A percentile compares a stretch with the other conserved stretches of the same genome.
phyloP scores from a whole-genome alignment of 129 eudicot genomes.

The Flaveria bidentis region DNA sequence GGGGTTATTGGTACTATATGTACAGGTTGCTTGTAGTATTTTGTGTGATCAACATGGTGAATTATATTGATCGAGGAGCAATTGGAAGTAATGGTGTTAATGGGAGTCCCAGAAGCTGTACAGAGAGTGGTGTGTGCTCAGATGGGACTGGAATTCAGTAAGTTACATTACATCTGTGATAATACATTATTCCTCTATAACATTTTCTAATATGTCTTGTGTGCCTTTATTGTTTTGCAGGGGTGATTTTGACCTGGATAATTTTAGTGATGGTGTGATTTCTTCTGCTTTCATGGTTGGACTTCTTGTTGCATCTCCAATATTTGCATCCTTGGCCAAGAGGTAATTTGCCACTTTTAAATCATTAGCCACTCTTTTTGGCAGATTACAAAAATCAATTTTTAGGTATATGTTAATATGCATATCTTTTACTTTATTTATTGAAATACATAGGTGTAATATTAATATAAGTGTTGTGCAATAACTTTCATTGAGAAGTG shows the following conservation, averaged over 20 bases:
- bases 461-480: neutral
- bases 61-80: slow-evolving; percentile 89
- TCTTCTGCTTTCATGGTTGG: slow-evolving; percentile 99
- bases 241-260: slow-evolving; percentile 77
- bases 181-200: slow-evolving; percentile 18
- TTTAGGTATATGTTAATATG: neutral
- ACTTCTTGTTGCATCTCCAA: slow-evolving; percentile 87
- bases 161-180: slow-evolving; percentile 26
- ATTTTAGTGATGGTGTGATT: slow-evolving; percentile 84
- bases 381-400: neutral
- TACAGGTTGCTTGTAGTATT: slow-evolving; percentile 75
- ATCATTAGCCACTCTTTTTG: slow-evolving; percentile 6
- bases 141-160: slow-evolving; percentile 90
- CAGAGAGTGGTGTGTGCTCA: slow-evolving; percentile 58
- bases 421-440: neutral
- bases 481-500: neutral
- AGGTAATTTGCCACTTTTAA: slow-evolving; percentile 46
- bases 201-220: slow-evolving; percentile 3
- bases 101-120: slow-evolving; percentile 64
- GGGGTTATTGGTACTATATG: neutral
- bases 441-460: neutral
- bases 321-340: slow-evolving; percentile 88
- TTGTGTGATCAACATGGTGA: slow-evolving; percentile 79
- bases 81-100: slow-evolving; percentile 94
- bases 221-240: slow-evolving; percentile 38